Base-by-base conservation (phyloP, 2,329 filamentous ascomycete genomes). In the Alternaria novae-zelandiae region DNA sequence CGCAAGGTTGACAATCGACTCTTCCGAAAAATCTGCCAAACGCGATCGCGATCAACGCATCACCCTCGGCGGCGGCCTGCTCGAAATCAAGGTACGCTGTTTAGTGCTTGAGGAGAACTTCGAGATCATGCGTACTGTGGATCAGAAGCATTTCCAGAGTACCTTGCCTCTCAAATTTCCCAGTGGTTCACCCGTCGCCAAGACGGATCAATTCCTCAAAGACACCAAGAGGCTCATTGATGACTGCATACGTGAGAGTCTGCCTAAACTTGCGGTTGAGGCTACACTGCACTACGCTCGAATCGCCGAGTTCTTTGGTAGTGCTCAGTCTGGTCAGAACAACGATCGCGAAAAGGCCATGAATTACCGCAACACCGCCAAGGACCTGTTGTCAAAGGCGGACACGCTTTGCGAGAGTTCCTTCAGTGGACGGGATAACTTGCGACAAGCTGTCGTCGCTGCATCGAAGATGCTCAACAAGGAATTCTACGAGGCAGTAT, bases 401-500 rank as follows among this genome's bases (percentile, higher is more conserved):
- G 44, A 66, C 5, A 56, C 70, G 44, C 63, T 82, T 7, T 83
- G 81, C 63, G 58, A 73, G 43, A 59, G 72, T 30, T 63, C 65
- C 1, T 80, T 83, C 60, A 68, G 74, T 9, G 70, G 71, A 51
- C 71, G 78, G 0, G 64, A 73, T 2, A 59, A 20, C 4, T 65
- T 82, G 10, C 28, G 51, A 0, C 49, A 54, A 11, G 79, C 76
- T 2, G 66, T 82, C 3, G 70, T 79, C 6, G 55, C 74, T 4
- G 64, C 56, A 3, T 23, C 72, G 10, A 63, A 66, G 46, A 62
- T 83, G 3, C 67, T 83, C 3, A 45, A 68, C 5, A 71, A 69
- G 26, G 69, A 78, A 9, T 78, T 77, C 66, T 84, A 85, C 57
- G 78, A 82, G 26, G 64, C 74, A 2, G 78, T 84, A 1, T 82